These are phyloP conservation scores for Glycine soja DNA, from an alignment of 306 rosid species.

Conservation along the genomic window DNA sequence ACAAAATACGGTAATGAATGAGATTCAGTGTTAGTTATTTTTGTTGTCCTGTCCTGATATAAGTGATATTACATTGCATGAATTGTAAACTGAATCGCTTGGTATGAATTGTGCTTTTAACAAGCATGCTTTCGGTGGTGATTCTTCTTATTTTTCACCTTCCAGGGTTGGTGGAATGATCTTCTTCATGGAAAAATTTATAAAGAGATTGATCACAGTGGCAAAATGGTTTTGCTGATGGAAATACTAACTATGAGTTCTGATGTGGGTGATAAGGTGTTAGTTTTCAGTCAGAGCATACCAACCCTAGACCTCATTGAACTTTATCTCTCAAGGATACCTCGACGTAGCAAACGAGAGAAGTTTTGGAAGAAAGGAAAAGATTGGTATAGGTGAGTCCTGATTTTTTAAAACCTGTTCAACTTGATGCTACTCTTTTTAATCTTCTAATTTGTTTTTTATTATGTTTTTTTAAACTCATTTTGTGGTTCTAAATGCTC, in stretches of 20 bases:
- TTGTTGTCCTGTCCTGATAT: slow-evolving; percentile 22
- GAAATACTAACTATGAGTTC: slow-evolving; percentile 89
- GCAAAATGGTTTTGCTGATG: slow-evolving; percentile 91
- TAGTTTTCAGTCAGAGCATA: slow-evolving; percentile 98
- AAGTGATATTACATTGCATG: not conserved
- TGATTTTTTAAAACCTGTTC: slow-evolving; percentile 36
- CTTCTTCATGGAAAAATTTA: slow-evolving; percentile 77
- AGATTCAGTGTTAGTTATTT: slow-evolving; percentile 22
- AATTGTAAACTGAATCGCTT: slow-evolving; percentile 8
- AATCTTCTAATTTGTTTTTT: slow-evolving; percentile 23
- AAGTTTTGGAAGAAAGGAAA: slow-evolving; percentile 92
- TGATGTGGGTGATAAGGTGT: slow-evolving; percentile 87
- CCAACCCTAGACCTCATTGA: slow-evolving; percentile 94
- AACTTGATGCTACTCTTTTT: slow-evolving; percentile 37
- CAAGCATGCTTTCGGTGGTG: slow-evolving; percentile 30
- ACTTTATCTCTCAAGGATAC: slow-evolving; percentile 77
- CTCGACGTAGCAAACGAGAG: slow-evolving; percentile 69
- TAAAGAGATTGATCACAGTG: slow-evolving; percentile 85
- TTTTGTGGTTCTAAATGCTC: slow-evolving; percentile 28
- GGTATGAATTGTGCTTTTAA: slow-evolving; percentile 31
- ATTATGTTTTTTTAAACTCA: not conserved
- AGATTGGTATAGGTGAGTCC: slow-evolving; percentile 96
- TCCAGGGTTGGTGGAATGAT: slow-evolving; percentile 97
- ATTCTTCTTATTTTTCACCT: slow-evolving; percentile 41
- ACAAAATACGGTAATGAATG: slow-evolving; percentile 27